Percentiles rank a stretch among this genome's conserved stretches.
These are phyloP conservation scores for Cocos nucifera DNA, from an alignment of 176 grass and related monocot genomes.

Conservation along the genomic window DNA sequence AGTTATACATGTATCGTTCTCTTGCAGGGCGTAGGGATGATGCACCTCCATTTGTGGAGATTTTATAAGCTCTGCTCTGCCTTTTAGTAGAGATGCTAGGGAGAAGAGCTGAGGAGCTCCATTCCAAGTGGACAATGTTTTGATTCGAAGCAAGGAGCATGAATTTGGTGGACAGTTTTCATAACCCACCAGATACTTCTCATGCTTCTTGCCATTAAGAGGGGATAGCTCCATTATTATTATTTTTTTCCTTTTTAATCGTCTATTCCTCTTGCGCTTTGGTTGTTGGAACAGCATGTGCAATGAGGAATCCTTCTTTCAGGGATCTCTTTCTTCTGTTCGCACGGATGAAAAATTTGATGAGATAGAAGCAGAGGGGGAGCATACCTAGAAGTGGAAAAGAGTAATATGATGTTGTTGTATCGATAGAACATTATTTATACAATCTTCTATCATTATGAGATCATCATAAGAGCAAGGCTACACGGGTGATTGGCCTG, in stretches of 20 bases:
- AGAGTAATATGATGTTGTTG: neutral
- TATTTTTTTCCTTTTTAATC: neutral
- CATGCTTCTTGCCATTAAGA: neutral
- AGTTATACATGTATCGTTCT: slow-evolving; percentile 93
- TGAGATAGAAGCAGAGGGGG: slow-evolving; percentile 2
- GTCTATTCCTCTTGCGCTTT: neutral
- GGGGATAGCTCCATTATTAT: neutral
- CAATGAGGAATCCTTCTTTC: neutral
- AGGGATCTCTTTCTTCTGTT: neutral
- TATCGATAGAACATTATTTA: neutral
- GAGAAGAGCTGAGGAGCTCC: slow-evolving; percentile 1
- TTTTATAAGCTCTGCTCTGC: slow-evolving; percentile 32
- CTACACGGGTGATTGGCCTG: neutral
- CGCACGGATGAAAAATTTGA: slow-evolving; percentile 14
- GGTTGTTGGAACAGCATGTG: neutral
- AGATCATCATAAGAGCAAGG: neutral
- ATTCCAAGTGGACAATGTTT: neutral
- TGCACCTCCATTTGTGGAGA: slow-evolving; percentile 67
- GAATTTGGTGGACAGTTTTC: slow-evolving; percentile 25
- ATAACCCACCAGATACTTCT: neutral
- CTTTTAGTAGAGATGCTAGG: neutral
- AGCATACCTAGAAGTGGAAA: neutral
- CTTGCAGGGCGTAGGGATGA: slow-evolving; percentile 83
- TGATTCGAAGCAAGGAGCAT: neutral
- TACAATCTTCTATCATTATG: neutral